Base-by-base conservation (phyloP, 371 early-diverging fungal genomes). In the Mortierella polycephala region DNA sequence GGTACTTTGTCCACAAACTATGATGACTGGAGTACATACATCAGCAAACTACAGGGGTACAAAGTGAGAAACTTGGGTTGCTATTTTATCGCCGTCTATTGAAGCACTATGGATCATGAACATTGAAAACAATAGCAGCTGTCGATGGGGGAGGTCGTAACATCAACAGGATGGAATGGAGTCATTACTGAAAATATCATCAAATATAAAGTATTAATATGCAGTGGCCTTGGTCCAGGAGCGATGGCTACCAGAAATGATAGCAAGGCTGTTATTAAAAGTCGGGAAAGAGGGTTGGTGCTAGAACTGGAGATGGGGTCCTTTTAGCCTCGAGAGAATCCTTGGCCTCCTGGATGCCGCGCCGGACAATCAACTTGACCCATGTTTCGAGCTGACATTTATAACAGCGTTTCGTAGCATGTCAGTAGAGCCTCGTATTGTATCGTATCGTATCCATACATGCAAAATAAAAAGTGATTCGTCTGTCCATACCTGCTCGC, bases 331-430 rank as follows among this genome's bases (percentile, higher is more conserved):
- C 67, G n/a, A 76, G 45, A 6, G 67, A 60, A 30, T 60, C 67
- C n/a, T 71, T 66, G 9, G 76, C 71, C 47, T 76, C 76, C 51
- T 76, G 71, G 56, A 76, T 76, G 52, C 76, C 76, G n/a, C 76
- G 70, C n/a, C 64, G 52, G n/a, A 76, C 71, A 42, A 76, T 71
- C 13, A 71, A n/a, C 53, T 58, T 62, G 47, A 76, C 61, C 76
- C 76, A 76, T 0, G 56, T 44, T 55, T 75, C 55, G 20, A 75
- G 58, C 62, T 71, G 30, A 0, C 14, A 46, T 20, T 7, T 18
- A 51, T 30, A 30, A 46, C 41, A 5, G 13, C 40, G 44, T 8
- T 12, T 20, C 39, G 50, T 16, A 57, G 49, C 7, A 41, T 21
- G 55, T 11, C n/a, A 23, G n/a, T 16, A 53, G 18, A 30, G 21